A percentile compares a stretch with the other conserved stretches of the same genome.
phyloP scores from a whole-genome alignment of 75 land plant genomes.

The Adiantum capillusveneris region DNA sequence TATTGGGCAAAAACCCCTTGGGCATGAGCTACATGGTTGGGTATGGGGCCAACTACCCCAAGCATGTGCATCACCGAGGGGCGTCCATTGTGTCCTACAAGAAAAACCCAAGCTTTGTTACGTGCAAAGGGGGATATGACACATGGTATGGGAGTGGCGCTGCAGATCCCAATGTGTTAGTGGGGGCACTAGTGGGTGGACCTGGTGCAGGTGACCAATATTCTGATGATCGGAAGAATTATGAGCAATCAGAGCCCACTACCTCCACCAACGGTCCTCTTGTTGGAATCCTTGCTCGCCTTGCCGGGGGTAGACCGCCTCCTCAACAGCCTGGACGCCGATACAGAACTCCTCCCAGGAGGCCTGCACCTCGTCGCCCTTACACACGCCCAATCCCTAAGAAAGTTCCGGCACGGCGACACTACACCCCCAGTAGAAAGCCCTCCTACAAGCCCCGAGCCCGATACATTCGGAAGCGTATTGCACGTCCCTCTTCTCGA shows the following conservation, averaged over 20 bases:
- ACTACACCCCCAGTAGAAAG: no score
- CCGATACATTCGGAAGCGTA: no score
- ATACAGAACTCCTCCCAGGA: no score
- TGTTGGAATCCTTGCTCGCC: constrained; percentile 62
- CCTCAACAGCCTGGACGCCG: no score
- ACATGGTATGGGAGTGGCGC: constrained; percentile 42
- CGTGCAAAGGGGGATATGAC: constrained; percentile 51
- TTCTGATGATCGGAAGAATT: constrained; percentile 41
- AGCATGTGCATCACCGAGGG: constrained; percentile 62
- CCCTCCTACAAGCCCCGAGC: no score
- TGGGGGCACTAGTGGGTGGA: constrained; percentile 71
- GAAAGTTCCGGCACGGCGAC: no score
- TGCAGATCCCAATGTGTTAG: constrained; percentile 49
- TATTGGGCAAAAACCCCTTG: constrained; percentile 67
- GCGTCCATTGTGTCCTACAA: constrained; percentile 54
- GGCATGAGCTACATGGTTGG: constrained; percentile 74
- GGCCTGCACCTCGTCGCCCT: no score
- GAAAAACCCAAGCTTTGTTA: constrained; percentile 14
- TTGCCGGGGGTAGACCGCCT: constrained; percentile 5
- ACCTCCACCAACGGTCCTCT: constrained; percentile 44
- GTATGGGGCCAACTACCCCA: constrained; percentile 44
- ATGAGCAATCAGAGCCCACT: constrained; percentile 48
- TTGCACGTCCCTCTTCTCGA: no score
- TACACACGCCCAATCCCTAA: no score
- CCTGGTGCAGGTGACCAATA: constrained; percentile 49